A percentile compares a stretch with the other conserved stretches of the same genome.
These are phyloP conservation scores for Torulaspora pretoriensis DNA, from an alignment of 1,139 yeast genomes.

Conservation along the genomic window DNA sequence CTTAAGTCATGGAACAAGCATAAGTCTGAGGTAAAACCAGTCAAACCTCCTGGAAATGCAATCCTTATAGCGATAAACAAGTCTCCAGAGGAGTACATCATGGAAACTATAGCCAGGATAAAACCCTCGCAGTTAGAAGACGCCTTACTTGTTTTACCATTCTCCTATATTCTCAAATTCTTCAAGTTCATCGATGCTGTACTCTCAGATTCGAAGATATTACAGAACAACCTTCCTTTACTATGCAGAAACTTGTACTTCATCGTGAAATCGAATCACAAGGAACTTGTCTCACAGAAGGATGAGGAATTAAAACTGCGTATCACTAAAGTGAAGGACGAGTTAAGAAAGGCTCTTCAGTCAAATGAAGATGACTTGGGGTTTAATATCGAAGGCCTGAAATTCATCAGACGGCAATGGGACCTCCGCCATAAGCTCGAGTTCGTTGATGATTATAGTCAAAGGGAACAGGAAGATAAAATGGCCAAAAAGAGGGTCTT, in stretches of 20 bases:
- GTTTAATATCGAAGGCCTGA: slow-evolving; percentile 81
- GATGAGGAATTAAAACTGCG: slow-evolving; percentile 60
- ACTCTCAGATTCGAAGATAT: slow-evolving; percentile 50
- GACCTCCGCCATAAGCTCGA: slow-evolving; percentile 65
- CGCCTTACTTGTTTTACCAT: slow-evolving; percentile 84
- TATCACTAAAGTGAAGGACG: slow-evolving; percentile 53
- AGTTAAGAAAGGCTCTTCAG: slow-evolving; percentile 52
- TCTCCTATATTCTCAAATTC: slow-evolving; percentile 71
- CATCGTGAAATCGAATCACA: slow-evolving; percentile 65
- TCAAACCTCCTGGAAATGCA: slow-evolving; percentile 62
- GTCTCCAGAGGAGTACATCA: slow-evolving; percentile 72
- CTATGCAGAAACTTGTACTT: slow-evolving; percentile 75
- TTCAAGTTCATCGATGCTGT: slow-evolving; percentile 72
- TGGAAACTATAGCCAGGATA: slow-evolving; percentile 64
- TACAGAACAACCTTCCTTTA: slow-evolving; percentile 50
- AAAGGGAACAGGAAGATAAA: slow-evolving; percentile 51
- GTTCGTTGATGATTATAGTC: slow-evolving; percentile 68
- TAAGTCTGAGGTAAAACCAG: slow-evolving; percentile 44
- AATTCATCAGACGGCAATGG: slow-evolving; percentile 75
- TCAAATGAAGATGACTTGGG: slow-evolving; percentile 62
- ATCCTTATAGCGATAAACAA: slow-evolving; percentile 66
- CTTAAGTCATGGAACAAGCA: slow-evolving; percentile 41
- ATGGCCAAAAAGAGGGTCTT: slow-evolving; percentile 66
- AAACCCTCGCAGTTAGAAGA: slow-evolving; percentile 86
- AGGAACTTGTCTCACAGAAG: slow-evolving; percentile 65